A percentile compares a stretch with the other conserved stretches of the same genome.
phyloP scores from a whole-genome alignment of 129 eudicot species.

The sunflower (Helianthus annuus) region DNA sequence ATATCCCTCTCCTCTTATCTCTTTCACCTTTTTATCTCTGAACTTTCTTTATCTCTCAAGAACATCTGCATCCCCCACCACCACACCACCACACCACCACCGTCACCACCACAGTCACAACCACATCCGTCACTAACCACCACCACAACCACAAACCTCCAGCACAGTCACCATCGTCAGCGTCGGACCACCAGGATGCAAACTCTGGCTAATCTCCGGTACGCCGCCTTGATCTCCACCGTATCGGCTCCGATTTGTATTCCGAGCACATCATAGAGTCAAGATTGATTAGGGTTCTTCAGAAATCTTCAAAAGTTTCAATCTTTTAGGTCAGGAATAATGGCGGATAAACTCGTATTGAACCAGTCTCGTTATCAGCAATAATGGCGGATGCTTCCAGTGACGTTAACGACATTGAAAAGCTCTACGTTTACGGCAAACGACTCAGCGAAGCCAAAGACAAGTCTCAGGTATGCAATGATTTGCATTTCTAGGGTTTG shows the following conservation, averaged over 20 bases:
- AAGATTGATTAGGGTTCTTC: slow-evolving; percentile 3
- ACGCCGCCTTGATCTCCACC: slow-evolving; percentile 48
- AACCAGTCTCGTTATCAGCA: slow-evolving; percentile 19
- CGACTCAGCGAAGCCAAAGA: slow-evolving; percentile 87
- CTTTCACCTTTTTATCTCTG: too few relatives aligned
- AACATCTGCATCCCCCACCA: too few relatives aligned
- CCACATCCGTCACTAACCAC: too few relatives aligned
- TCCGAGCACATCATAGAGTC: slow-evolving; percentile 39
- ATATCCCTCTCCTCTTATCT: too few relatives aligned
- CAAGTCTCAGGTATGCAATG: slow-evolving; percentile 69
- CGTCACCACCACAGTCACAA: too few relatives aligned
- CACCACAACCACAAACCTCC: too few relatives aligned
- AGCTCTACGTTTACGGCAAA: slow-evolving; percentile 87
- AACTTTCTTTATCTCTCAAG: too few relatives aligned
- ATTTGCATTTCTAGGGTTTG: slow-evolving; percentile 35
- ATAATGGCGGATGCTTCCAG: slow-evolving; percentile 54
- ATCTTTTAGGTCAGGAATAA: too few relatives aligned
- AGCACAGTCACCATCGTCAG: too few relatives aligned
- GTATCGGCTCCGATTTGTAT: slow-evolving; percentile 38
- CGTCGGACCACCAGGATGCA: slow-evolving; percentile 53
- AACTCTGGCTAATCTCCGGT: slow-evolving; percentile 40
- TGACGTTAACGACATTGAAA: slow-evolving; percentile 70
- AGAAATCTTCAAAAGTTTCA: too few relatives aligned
- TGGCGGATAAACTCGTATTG: too few relatives aligned
- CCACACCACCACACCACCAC: too few relatives aligned